Evolutionary conservation across 768 basidiomycete species (phyloP).

Genomic region (Mycena maculata): DNA sequence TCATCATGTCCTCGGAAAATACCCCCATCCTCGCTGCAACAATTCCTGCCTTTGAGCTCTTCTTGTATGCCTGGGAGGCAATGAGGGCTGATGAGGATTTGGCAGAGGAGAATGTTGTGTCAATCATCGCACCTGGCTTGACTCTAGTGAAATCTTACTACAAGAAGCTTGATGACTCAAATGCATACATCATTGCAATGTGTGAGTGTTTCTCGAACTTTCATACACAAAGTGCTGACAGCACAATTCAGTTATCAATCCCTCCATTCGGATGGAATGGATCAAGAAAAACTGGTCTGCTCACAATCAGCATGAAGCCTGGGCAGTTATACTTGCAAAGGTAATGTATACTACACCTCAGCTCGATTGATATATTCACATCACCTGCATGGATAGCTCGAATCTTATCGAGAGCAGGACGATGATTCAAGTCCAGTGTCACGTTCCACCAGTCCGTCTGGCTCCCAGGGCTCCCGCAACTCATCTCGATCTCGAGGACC

Average conservation of each 20-base stretch:
- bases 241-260: slow-evolving; percentile 1
- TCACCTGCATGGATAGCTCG: background rate
- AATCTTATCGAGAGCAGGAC: slow-evolving; percentile 3
- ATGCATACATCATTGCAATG: slow-evolving; percentile 14
- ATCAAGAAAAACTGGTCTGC: slow-evolving; percentile 5
- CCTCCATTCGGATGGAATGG: slow-evolving; percentile 7
- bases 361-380: background rate
- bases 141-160: background rate
- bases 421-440: slow-evolving; percentile 1
- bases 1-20: slow-evolving; percentile 12
- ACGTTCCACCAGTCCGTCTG: background rate
- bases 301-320: background rate
- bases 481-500: slow-evolving; percentile 14
- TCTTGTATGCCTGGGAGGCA: background rate
- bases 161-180: background rate
- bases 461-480: slow-evolving; percentile 12
- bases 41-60: slow-evolving; percentile 14
- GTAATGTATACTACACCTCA: background rate
- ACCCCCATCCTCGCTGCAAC: background rate
- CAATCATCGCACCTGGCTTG: slow-evolving; percentile 1
- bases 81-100: background rate
- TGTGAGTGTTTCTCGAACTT: background rate
- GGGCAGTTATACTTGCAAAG: slow-evolving; percentile 4
- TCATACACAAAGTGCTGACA: background rate
- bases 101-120: background rate